phyloP scores from a whole-genome alignment of 345 rosid genomes.

The Toxicodendron radicans region DNA sequence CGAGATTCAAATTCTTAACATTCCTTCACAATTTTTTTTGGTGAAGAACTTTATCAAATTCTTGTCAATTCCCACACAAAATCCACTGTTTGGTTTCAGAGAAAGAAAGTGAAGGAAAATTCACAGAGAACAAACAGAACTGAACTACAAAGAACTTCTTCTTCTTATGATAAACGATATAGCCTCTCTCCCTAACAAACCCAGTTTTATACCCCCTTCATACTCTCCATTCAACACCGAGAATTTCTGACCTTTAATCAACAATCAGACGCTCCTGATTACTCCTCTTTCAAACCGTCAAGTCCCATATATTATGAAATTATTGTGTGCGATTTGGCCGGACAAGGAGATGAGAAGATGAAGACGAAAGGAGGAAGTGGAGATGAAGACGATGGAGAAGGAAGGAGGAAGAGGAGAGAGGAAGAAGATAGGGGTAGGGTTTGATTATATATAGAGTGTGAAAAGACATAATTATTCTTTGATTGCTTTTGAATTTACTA shows the following conservation, averaged over 20 bases:
- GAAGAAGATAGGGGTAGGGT: too few relatives aligned
- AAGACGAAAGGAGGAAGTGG: too few relatives aligned
- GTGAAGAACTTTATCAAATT: conserved; percentile 1
- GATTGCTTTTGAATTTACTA: too few relatives aligned
- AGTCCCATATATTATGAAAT: too few relatives aligned
- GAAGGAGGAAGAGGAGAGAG: too few relatives aligned
- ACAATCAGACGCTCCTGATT: too few relatives aligned
- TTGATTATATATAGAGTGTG: too few relatives aligned
- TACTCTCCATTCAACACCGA: conserved; percentile 17
- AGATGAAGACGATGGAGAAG: too few relatives aligned
- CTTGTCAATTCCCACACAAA: not conserved
- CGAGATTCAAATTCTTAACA: conserved; percentile 31
- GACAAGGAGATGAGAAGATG: too few relatives aligned
- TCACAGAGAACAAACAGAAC: conserved; percentile 18
- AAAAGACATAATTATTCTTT: too few relatives aligned
- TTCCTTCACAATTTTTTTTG: conserved; percentile 20
- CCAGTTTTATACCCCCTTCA: conserved; percentile 21
- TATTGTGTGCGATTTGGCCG: too few relatives aligned
- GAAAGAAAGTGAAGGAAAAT: conserved; percentile 34
- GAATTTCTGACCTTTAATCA: conserved; percentile 23
- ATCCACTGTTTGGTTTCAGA: conserved; percentile 30
- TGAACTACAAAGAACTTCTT: conserved; percentile 18
- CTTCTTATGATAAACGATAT: conserved; percentile 23
- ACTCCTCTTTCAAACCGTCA: too few relatives aligned
- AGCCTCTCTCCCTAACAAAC: conserved; percentile 20